A percentile compares a stretch with the other conserved stretches of the same genome.
These are phyloP conservation scores for Cutaneotrichosporon sp. DNA, from an alignment of 1,284 basidiomycete species.

Conservation along the genomic window DNA sequence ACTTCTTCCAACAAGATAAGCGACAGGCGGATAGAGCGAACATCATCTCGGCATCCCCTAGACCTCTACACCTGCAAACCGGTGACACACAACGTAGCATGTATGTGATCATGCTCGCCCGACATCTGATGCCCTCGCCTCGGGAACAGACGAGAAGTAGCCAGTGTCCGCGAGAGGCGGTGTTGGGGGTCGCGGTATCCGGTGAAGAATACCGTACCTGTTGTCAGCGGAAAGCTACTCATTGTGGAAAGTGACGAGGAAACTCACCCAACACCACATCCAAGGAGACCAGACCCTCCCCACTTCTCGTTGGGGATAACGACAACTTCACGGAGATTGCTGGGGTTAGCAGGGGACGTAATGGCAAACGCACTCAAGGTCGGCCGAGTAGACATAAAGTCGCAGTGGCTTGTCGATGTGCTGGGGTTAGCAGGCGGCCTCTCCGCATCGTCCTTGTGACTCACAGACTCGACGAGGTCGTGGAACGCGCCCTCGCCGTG, in stretches of 20 bases:
- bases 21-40: no score
- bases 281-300: conserved; percentile 89
- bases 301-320: conserved; percentile 89
- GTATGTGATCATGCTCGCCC: conserved; percentile 9
- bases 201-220: conserved; percentile 70
- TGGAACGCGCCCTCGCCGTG: conserved; percentile 95
- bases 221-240: not conserved
- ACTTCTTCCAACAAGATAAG: no score
- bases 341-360: conserved; percentile 36
- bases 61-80: no score
- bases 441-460: no score
- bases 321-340: conserved; percentile 83
- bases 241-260: no score
- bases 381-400: conserved; percentile 11
- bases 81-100: no score
- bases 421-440: conserved; percentile 54
- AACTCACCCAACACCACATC: conserved; percentile 81
- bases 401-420: conserved; percentile 68
- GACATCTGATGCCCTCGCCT: conserved; percentile 1
- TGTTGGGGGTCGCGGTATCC: conserved; percentile 61
- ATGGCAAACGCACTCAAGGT: conserved; percentile 57
- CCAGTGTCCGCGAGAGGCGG: conserved; percentile 25
- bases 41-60: no score
- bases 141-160: conserved; percentile 18
- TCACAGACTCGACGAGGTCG: conserved; percentile 83